These are phyloP conservation scores for Suillus spraguei DNA, from an alignment of 768 basidiomycete species.

Conservation along the genomic window DNA sequence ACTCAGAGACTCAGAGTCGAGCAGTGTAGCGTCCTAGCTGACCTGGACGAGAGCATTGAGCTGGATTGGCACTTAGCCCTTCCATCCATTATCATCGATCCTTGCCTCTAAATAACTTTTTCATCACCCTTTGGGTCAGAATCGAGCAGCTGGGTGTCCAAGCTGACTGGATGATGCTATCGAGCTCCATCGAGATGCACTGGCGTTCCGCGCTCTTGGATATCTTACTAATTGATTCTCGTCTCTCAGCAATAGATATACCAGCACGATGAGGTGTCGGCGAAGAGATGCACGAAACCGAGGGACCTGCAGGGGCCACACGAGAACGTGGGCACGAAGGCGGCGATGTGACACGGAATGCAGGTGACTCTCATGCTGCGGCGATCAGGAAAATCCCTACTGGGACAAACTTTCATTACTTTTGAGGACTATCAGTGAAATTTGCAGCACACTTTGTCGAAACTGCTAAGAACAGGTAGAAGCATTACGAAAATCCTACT, in stretches of 20 bases:
- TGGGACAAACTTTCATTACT: no score
- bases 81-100: not conserved
- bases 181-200: not conserved
- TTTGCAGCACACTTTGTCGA: no score
- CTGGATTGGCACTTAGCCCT: slow-evolving; percentile 12
- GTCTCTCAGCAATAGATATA: slow-evolving; percentile 18
- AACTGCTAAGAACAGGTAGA: no score
- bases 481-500: no score
- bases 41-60: slow-evolving; percentile 32
- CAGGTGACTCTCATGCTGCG: slow-evolving; percentile 23
- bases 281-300: not conserved
- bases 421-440: no score
- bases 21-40: slow-evolving; percentile 14
- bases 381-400: no score
- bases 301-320: slow-evolving; percentile 21
- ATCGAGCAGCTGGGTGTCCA: not conserved
- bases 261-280: slow-evolving; percentile 36
- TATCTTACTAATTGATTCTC: no score
- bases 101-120: no score
- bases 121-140: not conserved
- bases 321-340: slow-evolving; percentile 37
- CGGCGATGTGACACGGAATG: slow-evolving; percentile 20
- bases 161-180: not conserved
- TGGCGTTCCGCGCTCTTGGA: no score
- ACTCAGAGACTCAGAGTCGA: no score